phyloP scores from a whole-genome alignment of 768 basidiomycete species.

The Mycena rebaudengoi region DNA sequence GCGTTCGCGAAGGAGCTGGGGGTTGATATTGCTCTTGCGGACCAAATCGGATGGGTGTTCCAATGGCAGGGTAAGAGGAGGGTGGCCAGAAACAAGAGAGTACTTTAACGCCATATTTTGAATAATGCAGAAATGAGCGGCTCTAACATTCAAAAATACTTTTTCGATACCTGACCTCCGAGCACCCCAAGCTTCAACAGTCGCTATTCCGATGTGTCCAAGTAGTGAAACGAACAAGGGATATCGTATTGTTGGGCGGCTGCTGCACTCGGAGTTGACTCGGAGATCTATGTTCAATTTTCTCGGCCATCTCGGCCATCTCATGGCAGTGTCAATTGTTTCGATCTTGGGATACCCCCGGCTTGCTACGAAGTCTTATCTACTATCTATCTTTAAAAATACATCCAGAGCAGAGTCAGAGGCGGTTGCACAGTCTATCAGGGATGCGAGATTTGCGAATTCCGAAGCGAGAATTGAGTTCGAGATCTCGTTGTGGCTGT shows the following conservation, averaged over 20 bases:
- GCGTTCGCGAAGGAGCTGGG: slow-evolving; percentile 65
- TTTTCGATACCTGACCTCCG: too few species aligned
- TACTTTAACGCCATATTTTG: not conserved
- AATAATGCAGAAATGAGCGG: not conserved
- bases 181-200: too few species aligned
- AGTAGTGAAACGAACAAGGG: too few species aligned
- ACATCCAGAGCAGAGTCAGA: slow-evolving; percentile 18
- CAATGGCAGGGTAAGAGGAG: slow-evolving; percentile 41
- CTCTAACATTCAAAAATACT: too few species aligned
- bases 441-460: slow-evolving; percentile 56
- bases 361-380: too few species aligned
- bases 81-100: not conserved
- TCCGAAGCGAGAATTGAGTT: slow-evolving; percentile 13
- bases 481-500: not conserved
- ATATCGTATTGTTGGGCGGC: too few species aligned
- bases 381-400: slow-evolving; percentile 30
- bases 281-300: too few species aligned
- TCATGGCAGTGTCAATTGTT: too few species aligned
- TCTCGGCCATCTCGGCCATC: too few species aligned
- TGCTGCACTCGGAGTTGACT: too few species aligned
- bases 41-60: slow-evolving; percentile 68
- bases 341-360: too few species aligned
- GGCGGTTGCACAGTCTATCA: slow-evolving; percentile 49
- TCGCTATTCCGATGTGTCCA: too few species aligned
- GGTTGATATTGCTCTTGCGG: slow-evolving; percentile 52